A percentile compares a stretch with the other conserved stretches of the same genome.
phyloP scores from a whole-genome alignment of 495 filamentous ascomycete species.

The Penicillium arizonense region DNA sequence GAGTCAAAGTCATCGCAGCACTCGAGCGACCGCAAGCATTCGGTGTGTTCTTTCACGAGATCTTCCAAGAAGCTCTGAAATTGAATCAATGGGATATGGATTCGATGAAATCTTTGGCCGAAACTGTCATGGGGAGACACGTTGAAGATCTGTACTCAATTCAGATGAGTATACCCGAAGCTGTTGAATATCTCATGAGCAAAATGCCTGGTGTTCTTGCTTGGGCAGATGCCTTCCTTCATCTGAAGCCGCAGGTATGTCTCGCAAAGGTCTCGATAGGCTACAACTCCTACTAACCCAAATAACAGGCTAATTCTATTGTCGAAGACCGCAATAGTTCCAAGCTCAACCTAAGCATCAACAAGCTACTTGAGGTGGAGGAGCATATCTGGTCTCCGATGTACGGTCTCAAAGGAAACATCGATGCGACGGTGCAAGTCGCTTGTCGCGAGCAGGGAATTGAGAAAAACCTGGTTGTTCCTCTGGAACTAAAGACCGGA shows the following conservation, averaged over 20 bases:
- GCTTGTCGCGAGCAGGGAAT: conserved; percentile 64
- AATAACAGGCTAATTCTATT: conserved; percentile 59
- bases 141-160: conserved; percentile 85
- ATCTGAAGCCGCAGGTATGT: conserved; percentile 65
- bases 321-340: conserved; percentile 75
- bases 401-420: conserved; percentile 96
- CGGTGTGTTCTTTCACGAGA: conserved; percentile 86
- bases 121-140: conserved; percentile 63
- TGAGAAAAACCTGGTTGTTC: conserved; percentile 73
- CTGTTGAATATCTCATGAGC: conserved; percentile 70
- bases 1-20: conserved; percentile 82
- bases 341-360: conserved; percentile 77
- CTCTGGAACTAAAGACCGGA: conserved; percentile 94
- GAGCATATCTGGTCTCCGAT: conserved; percentile 97
- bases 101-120: conserved; percentile 63
- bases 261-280: not conserved
- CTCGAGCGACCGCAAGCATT: conserved; percentile 78
- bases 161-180: conserved; percentile 67
- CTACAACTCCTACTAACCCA: conserved; percentile 3
- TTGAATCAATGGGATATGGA: conserved; percentile 75
- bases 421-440: conserved; percentile 97
- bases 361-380: conserved; percentile 91
- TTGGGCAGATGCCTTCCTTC: conserved; percentile 83
- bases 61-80: conserved; percentile 87
- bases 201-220: conserved; percentile 73